Conservation (phyloP, 2,329 filamentous ascomycete species). For the Neofusicoccum laricinum region DNA sequence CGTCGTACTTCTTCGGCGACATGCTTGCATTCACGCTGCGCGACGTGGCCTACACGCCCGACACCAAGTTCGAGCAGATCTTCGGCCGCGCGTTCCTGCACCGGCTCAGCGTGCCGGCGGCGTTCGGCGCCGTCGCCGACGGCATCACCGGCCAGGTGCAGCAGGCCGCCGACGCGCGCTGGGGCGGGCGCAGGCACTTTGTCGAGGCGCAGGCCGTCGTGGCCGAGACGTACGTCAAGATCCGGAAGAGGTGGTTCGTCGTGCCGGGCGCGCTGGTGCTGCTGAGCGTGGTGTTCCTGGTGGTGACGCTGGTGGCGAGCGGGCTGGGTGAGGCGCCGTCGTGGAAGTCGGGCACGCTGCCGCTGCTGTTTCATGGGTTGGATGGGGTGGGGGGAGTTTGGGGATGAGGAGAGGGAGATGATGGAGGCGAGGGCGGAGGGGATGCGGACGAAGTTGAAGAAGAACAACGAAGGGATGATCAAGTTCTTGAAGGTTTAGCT, state of each 20-base stretch:
- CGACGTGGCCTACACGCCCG: neutral
- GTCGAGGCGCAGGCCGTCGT: neutral
- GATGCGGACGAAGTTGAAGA: too few species aligned
- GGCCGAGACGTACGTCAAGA: neutral
- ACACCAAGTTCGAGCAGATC: neutral
- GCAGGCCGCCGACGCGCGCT: too few species aligned
- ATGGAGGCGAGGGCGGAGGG: too few species aligned
- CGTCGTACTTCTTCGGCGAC: neutral
- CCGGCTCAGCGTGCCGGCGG: too few species aligned
- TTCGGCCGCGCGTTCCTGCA: neutral
- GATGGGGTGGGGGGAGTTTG: neutral
- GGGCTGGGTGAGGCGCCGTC: neutral
- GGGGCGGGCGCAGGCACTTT: neutral
- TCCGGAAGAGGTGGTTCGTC: neutral
- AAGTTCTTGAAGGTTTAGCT: too few species aligned
- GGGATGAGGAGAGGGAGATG: neutral
- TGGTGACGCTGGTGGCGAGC: neutral
- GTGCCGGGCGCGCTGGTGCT: neutral
- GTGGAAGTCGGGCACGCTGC: neutral
- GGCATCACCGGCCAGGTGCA: too few species aligned
- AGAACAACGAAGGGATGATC: too few species aligned
- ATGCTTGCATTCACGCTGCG: neutral
- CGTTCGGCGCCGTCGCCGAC: too few species aligned
- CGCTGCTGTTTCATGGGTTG: neutral
- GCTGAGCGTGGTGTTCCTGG: neutral